Evolutionary conservation across 2,329 filamentous ascomycete genomes (phyloP).

Genomic region (Aureobasidium sp.): DNA sequence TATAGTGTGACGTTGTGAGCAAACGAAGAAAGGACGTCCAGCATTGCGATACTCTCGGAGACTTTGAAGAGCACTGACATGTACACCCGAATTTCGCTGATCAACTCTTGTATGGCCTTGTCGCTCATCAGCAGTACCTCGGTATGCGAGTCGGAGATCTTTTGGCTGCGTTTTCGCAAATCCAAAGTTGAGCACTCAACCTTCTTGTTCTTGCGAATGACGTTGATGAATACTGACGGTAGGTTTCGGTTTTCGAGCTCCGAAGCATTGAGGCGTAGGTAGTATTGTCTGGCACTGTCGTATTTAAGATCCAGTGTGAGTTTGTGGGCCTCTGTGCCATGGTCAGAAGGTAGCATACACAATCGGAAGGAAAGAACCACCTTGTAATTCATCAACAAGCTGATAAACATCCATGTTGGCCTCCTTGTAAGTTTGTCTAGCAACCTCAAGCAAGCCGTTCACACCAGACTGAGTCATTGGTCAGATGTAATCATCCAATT

Average conservation of each 20-base stretch:
- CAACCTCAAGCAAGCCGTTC: constrained; percentile 80
- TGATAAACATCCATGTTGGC: constrained; percentile 69
- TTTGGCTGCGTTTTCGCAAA: constrained; percentile 67
- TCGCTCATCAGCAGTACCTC: constrained; percentile 79
- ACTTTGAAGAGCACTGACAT: constrained; percentile 72
- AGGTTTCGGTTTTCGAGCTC: constrained; percentile 57
- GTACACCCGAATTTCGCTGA: constrained; percentile 63
- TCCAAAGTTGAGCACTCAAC: constrained; percentile 84
- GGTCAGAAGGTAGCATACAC: not conserved
- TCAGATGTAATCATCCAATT: not conserved
- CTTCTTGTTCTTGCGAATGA: constrained; percentile 61
- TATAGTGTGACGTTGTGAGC: constrained; percentile 62
- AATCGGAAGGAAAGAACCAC: constrained; percentile 37
- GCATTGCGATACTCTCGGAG: constrained; percentile 75
- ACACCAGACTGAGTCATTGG: constrained; percentile 55
- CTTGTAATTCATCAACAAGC: constrained; percentile 59
- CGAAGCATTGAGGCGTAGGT: constrained; percentile 56
- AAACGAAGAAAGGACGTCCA: constrained; percentile 65
- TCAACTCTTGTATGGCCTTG: constrained; percentile 62
- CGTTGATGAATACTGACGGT: constrained; percentile 70
- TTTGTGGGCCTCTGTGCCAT: constrained; percentile 41
- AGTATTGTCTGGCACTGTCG: constrained; percentile 73
- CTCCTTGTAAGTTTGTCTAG: constrained; percentile 83
- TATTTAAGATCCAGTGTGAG: constrained; percentile 63
- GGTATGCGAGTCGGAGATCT: constrained; percentile 72